Base-by-base conservation (phyloP, 805 yeast species). In the Lipomyces kockii region DNA sequence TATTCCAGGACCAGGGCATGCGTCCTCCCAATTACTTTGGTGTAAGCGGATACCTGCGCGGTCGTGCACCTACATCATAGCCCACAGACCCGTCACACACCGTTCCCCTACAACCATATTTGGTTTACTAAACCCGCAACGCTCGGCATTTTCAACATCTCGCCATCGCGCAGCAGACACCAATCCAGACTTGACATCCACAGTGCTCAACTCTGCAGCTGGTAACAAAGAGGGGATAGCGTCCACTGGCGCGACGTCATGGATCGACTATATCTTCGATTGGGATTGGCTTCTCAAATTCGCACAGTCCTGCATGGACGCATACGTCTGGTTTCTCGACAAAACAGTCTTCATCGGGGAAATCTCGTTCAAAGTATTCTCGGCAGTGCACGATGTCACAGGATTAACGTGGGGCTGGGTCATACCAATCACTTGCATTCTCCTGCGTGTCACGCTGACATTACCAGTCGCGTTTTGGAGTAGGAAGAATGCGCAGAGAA, bases 351-450 rank as follows among this genome's bases (percentile, higher is more conserved):
- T 52, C 8, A 46, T 67, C 43, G 70, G 67, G 32, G 49, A 32
- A 8, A 37, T 43, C 25, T 68, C 71, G 17, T 68, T 63, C 61
- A 12, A 35, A n/a, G 20, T 65, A 29, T 68, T 68, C 25, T n/a
- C 20, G 35, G n/a, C 60, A n/a, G 58, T 68, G n/a, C 71, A 68
- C 37, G 63, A 61, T 12, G 14, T 62, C 55, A 65, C 71, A 17
- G 71, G 68, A 2, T 35, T 68, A 37, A 29, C 49, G 5, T 63
- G 69, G 69, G 71, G 65, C 12, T 25, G 51, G 29, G 68, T 65
- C 32, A 65, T 68, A 25, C 71, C 71, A 4, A 43, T 65, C 29
- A 66, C 65, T 17, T 67, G 69, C 52, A 52, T 68, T n/a, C 34
- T 65, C 25, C 46, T 68, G 9, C 69, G 71, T 4, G 37, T 68